Evolutionary conservation across 23 red algal genomes (phyloP).

Genomic region (Chondrus crispus): DNA sequence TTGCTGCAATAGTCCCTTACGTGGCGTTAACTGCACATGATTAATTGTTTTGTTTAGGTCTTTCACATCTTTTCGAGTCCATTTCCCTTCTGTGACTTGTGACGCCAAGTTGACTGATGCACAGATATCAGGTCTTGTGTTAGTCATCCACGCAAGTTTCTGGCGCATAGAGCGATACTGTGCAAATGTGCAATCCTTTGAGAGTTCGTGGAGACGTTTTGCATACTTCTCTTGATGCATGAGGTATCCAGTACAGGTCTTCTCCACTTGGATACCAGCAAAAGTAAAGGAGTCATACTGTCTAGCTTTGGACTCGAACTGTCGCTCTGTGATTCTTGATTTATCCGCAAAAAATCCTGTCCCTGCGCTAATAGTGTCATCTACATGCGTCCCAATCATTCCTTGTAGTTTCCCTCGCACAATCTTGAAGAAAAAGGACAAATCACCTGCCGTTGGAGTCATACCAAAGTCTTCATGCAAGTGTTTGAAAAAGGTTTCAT

Average conservation of each 20-base stretch:
- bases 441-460: background rate
- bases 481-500: background rate
- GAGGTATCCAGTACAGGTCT: background rate
- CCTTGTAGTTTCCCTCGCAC: background rate
- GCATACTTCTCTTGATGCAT: background rate
- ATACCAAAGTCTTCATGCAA: background rate
- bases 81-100: constrained; percentile 1
- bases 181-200: background rate
- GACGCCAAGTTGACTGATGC: background rate
- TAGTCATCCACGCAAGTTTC: background rate
- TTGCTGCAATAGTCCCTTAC: background rate
- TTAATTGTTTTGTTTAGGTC: background rate
- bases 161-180: background rate
- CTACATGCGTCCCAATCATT: constrained; percentile 5
- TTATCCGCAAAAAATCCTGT: background rate
- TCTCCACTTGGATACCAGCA: constrained; percentile 1
- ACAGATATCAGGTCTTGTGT: background rate
- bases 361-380: constrained; percentile 1
- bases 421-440: background rate
- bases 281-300: constrained; percentile 14
- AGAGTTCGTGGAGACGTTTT: background rate
- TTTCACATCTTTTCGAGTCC: background rate
- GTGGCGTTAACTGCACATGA: background rate
- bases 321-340: background rate
- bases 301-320: background rate